Percentiles rank a stretch among this genome's conserved stretches.
These are phyloP conservation scores for Russula ochroleuca DNA, from an alignment of 768 basidiomycete species.

Conservation along the genomic window DNA sequence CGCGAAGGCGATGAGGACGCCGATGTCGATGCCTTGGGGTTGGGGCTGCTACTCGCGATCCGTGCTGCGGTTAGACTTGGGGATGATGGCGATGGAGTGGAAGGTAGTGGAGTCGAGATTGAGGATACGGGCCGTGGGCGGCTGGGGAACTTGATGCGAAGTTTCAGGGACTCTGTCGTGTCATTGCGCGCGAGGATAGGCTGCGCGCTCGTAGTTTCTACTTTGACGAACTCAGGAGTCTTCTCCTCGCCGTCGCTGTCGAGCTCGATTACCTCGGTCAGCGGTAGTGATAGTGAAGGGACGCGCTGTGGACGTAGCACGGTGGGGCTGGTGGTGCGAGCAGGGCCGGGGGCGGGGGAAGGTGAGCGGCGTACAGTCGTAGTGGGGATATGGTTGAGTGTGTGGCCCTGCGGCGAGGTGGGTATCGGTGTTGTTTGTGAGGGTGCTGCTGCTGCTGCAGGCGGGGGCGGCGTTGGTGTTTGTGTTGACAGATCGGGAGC, in stretches of 20 bases:
- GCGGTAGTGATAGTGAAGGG: background rate
- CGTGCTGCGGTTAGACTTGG: background rate
- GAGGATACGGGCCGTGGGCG: background rate
- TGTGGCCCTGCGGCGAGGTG: background rate
- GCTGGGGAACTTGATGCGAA: constrained; percentile 15
- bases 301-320: background rate
- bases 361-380: background rate
- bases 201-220: background rate
- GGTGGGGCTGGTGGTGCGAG: background rate
- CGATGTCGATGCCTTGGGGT: background rate
- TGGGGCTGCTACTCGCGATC: background rate
- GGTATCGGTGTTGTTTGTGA: background rate
- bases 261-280: constrained; percentile 18
- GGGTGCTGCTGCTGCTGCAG: background rate
- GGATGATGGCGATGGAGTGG: background rate
- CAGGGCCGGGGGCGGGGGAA: background rate
- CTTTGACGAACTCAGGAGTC: background rate
- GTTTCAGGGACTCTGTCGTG: constrained; percentile 11
- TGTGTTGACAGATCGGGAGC: constrained; percentile 10
- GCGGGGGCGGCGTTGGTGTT: constrained; percentile 12
- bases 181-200: background rate
- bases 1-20: constrained; percentile 16
- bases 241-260: constrained; percentile 23
- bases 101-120: background rate
- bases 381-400: background rate